Conservation (phyloP, 2,329 filamentous ascomycete genomes). For the Trichocomaceae sp. region DNA sequence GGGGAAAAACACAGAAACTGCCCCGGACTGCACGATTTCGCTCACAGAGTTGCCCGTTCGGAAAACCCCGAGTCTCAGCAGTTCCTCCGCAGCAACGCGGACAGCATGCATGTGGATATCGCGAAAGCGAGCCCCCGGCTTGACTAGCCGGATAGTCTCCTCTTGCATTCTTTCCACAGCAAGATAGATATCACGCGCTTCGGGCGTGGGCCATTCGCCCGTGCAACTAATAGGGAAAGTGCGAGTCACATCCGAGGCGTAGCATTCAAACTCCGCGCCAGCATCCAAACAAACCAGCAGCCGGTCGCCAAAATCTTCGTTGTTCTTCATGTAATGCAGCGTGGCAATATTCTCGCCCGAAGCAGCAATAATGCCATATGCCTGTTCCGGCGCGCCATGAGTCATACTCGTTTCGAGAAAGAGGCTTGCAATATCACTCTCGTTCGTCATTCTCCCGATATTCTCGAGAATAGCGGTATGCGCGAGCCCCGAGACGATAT, state of each 20-base stretch:
- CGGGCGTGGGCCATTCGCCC: conserved; percentile 54
- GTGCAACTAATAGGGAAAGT: conserved; percentile 66
- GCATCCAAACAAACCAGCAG: conserved; percentile 79
- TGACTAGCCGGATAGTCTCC: conserved; percentile 65
- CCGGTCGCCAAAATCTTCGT: conserved; percentile 62
- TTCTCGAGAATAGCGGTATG: conserved; percentile 57
- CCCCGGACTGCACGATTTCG: conserved; percentile 33
- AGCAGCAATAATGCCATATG: conserved; percentile 82
- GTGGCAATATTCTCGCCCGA: conserved; percentile 73
- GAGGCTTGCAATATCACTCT: conserved; percentile 73
- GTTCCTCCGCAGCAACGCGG: conserved; percentile 70
- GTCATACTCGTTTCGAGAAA: conserved; percentile 73
- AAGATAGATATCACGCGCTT: conserved; percentile 69
- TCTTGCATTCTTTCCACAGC: conserved; percentile 84
- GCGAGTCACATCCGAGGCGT: conserved; percentile 69
- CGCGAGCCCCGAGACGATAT: conserved; percentile 60
- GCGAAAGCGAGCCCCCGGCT: conserved; percentile 70
- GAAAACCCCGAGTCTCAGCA: conserved; percentile 69
- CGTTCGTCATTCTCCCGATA: conserved; percentile 62
- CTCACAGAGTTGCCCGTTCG: conserved; percentile 52
- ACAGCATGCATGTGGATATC: conserved; percentile 75
- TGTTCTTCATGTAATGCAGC: conserved; percentile 79
- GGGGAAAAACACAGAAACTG: conserved; percentile 36
- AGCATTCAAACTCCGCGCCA: conserved; percentile 68
- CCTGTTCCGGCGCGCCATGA: conserved; percentile 70